phyloP scores from a whole-genome alignment of 2,329 filamentous ascomycete genomes.

The Rhynchosporium secalis region DNA sequence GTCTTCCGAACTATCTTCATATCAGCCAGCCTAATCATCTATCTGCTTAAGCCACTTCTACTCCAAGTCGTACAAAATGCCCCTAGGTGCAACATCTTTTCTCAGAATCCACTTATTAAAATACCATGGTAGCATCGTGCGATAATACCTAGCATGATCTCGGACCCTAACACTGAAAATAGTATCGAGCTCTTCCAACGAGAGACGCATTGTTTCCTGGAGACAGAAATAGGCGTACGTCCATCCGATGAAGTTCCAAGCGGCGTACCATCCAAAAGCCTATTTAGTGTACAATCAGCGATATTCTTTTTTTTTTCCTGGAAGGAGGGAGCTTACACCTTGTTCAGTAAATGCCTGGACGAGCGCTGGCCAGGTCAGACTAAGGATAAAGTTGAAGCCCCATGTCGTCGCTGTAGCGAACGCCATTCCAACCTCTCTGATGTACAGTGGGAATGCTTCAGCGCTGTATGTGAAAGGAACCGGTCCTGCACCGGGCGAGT shows the following conservation, averaged over 20 bases:
- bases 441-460: conserved; percentile 58
- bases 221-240: conserved; percentile 25
- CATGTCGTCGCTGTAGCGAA: conserved; percentile 55
- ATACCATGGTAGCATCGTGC: conserved; percentile 22
- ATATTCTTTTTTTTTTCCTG: background rate
- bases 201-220: conserved; percentile 36
- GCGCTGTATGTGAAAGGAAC: conserved; percentile 65
- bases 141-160: conserved; percentile 24
- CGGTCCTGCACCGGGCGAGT: conserved; percentile 61
- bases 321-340: conserved; percentile 27
- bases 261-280: conserved; percentile 54
- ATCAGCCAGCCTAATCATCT: too few relatives aligned
- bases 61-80: conserved; percentile 15
- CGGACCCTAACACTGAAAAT: conserved; percentile 26
- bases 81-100: conserved; percentile 12
- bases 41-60: background rate
- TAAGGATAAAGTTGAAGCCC: conserved; percentile 45
- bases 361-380: conserved; percentile 40
- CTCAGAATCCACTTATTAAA: conserved; percentile 23
- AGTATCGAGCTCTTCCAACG: conserved; percentile 36
- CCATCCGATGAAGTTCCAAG: conserved; percentile 50
- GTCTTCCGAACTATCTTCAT: too few relatives aligned
- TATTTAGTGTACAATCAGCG: conserved; percentile 26
- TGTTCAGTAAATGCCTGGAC: conserved; percentile 24
- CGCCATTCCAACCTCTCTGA: conserved; percentile 62